Conservation (phyloP, 306 rosid genomes). For the Crotalaria pallida region DNA sequence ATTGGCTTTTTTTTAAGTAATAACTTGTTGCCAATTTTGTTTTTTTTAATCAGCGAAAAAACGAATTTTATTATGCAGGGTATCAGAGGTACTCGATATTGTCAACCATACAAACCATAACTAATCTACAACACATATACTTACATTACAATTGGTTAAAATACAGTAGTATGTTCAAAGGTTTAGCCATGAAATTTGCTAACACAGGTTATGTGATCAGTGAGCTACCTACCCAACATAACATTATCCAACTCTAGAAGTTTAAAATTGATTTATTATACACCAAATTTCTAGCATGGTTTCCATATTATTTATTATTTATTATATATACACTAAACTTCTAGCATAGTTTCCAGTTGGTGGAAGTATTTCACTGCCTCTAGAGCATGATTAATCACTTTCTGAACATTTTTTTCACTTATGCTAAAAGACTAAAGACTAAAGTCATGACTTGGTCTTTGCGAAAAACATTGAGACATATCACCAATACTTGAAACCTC, state of each 20-base stretch:
- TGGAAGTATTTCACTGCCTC: not conserved
- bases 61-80: too few relatives aligned
- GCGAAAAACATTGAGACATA: not conserved
- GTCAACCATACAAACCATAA: too few relatives aligned
- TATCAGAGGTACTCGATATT: too few relatives aligned
- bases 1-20: too few relatives aligned
- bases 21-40: too few relatives aligned
- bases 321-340: not conserved
- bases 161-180: too few relatives aligned
- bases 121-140: too few relatives aligned
- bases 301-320: too few relatives aligned
- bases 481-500: not conserved
- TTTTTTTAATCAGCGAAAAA: too few relatives aligned
- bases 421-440: constrained; percentile 1
- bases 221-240: not conserved
- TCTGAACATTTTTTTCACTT: not conserved
- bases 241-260: not conserved
- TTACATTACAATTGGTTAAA: too few relatives aligned
- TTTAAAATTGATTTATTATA: not conserved
- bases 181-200: not conserved
- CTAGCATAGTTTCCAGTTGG: not conserved
- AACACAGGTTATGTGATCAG: not conserved
- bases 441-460: not conserved
- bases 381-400: not conserved
- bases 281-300: too few relatives aligned